These are phyloP conservation scores for Chaetoscypha palmicola DNA, from an alignment of 2,329 filamentous ascomycete genomes.

Conservation along the genomic window DNA sequence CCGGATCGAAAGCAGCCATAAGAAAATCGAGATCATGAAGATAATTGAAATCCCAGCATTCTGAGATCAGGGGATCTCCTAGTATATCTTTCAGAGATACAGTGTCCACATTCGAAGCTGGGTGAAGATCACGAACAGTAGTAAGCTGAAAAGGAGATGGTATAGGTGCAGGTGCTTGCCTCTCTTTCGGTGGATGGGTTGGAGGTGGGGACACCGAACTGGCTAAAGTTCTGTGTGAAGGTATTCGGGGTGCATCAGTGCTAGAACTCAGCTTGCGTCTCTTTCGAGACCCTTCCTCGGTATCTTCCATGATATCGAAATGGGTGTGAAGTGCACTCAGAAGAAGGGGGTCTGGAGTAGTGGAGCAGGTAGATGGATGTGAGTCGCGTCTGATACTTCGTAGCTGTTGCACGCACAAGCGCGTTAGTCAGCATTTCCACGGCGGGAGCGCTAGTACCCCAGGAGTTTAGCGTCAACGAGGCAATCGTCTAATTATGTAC, in stretches of 20 bases:
- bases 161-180: conserved; percentile 12
- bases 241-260: conserved; percentile 6
- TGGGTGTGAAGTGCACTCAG: too few species aligned
- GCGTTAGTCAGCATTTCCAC: too few species aligned
- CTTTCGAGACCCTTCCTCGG: conserved; percentile 22
- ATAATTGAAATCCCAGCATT: conserved; percentile 52
- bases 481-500: background rate
- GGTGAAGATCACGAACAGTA: conserved; percentile 45
- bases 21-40: conserved; percentile 52
- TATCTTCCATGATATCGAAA: conserved; percentile 16
- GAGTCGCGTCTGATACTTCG: too few species aligned
- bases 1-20: conserved; percentile 48
- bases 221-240: conserved; percentile 12
- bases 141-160: conserved; percentile 54
- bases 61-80: conserved; percentile 49
- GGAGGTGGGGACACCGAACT: conserved; percentile 28
- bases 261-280: conserved; percentile 17
- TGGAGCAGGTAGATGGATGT: too few species aligned
- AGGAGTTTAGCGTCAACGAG: too few species aligned
- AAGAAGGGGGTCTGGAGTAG: too few species aligned
- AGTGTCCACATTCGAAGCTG: conserved; percentile 47
- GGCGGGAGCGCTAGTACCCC: too few species aligned
- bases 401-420: too few species aligned
- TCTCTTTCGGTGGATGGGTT: conserved; percentile 7
- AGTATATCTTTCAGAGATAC: conserved; percentile 50